Conservation (phyloP, 1,284 basidiomycete species). For the Athelia sp. region DNA sequence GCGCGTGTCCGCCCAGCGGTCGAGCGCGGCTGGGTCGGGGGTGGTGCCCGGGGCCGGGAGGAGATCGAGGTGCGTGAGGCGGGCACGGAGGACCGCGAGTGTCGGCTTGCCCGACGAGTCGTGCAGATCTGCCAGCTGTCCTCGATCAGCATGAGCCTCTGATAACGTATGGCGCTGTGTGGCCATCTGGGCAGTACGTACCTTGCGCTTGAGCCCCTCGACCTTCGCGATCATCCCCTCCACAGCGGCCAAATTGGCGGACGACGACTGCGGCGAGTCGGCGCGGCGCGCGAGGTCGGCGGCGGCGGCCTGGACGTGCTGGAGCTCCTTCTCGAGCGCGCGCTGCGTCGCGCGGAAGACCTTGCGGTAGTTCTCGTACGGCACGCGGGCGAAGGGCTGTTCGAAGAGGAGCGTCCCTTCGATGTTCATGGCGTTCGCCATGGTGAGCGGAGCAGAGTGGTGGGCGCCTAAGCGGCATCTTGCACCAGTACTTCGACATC, state of each 20-base stretch:
- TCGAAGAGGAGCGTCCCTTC: conserved; percentile 86
- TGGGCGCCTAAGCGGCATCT: too few relatives aligned
- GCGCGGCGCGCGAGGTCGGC: conserved; percentile 48
- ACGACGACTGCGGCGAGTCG: conserved; percentile 32
- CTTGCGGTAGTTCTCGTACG: conserved; percentile 83
- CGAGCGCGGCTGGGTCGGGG: conserved; percentile 39
- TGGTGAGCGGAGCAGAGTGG: too few relatives aligned
- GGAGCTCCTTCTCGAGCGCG: conserved; percentile 75
- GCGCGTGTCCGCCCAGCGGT: conserved; percentile 73
- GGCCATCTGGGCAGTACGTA: too few relatives aligned
- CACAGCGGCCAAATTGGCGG: conserved; percentile 57
- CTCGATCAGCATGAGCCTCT: too few relatives aligned
- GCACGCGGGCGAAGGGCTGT: conserved; percentile 81
- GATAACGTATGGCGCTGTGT: conserved; percentile 5
- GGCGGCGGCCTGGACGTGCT: conserved; percentile 48
- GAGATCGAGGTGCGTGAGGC: conserved; percentile 59
- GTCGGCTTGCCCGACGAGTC: conserved; percentile 61
- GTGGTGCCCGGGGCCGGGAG: not conserved
- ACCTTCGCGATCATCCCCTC: conserved; percentile 75
- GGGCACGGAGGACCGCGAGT: conserved; percentile 66
- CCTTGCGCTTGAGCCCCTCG: conserved; percentile 79
- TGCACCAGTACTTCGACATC: too few relatives aligned
- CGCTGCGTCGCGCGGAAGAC: conserved; percentile 77
- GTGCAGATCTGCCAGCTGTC: conserved; percentile 69
- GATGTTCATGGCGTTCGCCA: conserved; percentile 38